Percentiles rank a stretch among this genome's conserved stretches.
phyloP scores from a whole-genome alignment of 225 moss, liverwort and hornwort species.

The Bryum argenteum region DNA sequence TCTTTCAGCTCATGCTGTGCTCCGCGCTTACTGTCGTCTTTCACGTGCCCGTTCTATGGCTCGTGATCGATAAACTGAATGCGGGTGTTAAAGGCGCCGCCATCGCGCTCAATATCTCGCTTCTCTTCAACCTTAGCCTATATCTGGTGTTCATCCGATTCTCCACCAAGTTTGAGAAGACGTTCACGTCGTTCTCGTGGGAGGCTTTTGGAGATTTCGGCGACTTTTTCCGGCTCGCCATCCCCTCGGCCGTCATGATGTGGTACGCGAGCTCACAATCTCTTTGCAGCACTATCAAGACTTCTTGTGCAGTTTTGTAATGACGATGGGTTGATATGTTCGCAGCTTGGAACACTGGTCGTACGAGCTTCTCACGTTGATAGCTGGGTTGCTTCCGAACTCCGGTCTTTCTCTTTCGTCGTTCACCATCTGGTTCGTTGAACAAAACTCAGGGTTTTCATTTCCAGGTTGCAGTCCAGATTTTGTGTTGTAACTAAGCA shows the following conservation, averaged over 20 bases:
- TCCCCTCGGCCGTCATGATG: slow-evolving; percentile 61
- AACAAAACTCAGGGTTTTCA: slow-evolving; percentile 2
- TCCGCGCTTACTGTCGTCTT: slow-evolving; percentile 18
- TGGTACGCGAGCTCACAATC: slow-evolving; percentile 32
- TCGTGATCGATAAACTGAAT: slow-evolving; percentile 45
- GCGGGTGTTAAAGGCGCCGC: slow-evolving; percentile 43
- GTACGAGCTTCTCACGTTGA: slow-evolving; percentile 45
- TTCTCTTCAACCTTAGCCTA: slow-evolving; percentile 12
- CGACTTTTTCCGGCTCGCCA: slow-evolving; percentile 48
- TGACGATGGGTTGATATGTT: background rate
- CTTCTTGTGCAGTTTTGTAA: too few species aligned
- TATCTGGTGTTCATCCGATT: slow-evolving; percentile 29
- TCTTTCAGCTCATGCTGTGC: slow-evolving; percentile 44
- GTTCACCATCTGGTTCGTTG: slow-evolving; percentile 54
- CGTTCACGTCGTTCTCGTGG: slow-evolving; percentile 41
- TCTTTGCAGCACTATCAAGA: too few species aligned
- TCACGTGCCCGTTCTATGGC: slow-evolving; percentile 51
- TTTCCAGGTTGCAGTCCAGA: background rate
- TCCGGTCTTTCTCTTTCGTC: slow-evolving; percentile 40
- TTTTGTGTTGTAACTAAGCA: too few species aligned
- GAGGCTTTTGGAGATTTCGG: slow-evolving; percentile 54
- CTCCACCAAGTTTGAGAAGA: slow-evolving; percentile 46
- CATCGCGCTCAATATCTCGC: slow-evolving; percentile 5
- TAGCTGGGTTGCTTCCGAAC: slow-evolving; percentile 63
- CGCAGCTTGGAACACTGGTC: slow-evolving; percentile 64